These are phyloP conservation scores for Strobilomyces dryophilus DNA, from an alignment of 768 basidiomycete genomes.

Conservation along the genomic window DNA sequence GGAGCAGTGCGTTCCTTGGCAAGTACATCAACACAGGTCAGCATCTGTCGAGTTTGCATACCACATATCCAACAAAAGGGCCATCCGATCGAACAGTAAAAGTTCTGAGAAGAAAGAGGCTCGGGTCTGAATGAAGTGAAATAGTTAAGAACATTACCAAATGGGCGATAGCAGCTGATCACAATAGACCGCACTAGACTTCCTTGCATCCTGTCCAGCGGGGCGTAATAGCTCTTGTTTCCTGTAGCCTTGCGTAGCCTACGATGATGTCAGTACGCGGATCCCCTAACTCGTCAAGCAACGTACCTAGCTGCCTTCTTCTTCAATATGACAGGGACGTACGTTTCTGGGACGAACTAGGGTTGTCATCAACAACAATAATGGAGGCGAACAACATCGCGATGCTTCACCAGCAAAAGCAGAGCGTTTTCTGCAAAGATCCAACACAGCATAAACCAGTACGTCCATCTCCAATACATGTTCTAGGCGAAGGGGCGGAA, in stretches of 20 bases:
- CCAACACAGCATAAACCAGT: conserved; percentile 69
- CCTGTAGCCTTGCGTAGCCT: conserved; percentile 53
- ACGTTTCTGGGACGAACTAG: conserved; percentile 72
- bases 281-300: background rate
- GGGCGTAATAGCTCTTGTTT: conserved; percentile 51
- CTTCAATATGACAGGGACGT: conserved; percentile 54
- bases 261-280: background rate
- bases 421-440: conserved; percentile 47
- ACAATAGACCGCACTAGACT: conserved; percentile 45
- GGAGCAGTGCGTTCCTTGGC: conserved; percentile 35
- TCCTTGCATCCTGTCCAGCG: conserved; percentile 49
- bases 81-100: conserved; percentile 69
- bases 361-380: background rate
- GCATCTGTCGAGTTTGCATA: conserved; percentile 26
- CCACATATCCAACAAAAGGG: conserved; percentile 68
- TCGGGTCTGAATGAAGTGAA: background rate
- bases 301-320: conserved; percentile 52
- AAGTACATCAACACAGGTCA: background rate
- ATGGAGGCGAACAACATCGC: no score
- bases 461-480: conserved; percentile 73
- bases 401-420: conserved; percentile 45
- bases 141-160: conserved; percentile 44
- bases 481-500: conserved; percentile 33
- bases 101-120: conserved; percentile 40
- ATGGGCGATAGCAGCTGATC: conserved; percentile 65